Evolutionary conservation across 768 basidiomycete genomes (phyloP), one percentile per base, ranked within the genome.

Genomic region (Suillus subluteus): DNA sequence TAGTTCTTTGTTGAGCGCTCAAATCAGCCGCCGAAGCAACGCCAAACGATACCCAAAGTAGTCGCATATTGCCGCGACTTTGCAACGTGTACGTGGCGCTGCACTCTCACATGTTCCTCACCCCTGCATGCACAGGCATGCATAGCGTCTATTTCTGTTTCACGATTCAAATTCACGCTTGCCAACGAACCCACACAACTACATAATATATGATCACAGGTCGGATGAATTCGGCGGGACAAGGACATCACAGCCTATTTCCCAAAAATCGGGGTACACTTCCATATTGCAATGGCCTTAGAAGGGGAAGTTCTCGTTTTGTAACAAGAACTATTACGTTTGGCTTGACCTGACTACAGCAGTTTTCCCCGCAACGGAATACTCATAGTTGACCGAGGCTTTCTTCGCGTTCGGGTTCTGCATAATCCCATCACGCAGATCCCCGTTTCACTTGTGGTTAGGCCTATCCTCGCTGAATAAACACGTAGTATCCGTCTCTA

Each of bases 391-490:
- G 23, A 40, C 58, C 58, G 58, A 16, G 15, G n/a, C 16, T 18
- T 59, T 40, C 38, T 15, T 58, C 37, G 3, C 3, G 23, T 23
- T 35, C 21, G 21, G 37, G 6, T 12, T 35, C 40, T 23, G 15
- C n/a, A 21, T 18, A 30, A 59, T 59, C 16, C 35, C 58, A 26
- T 59, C 15, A 59, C 40, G 58, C 58, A 59, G 38, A 59, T 59
- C 40, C 16, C 58, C 58, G 40, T 59, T 30, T 40, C 23, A 12
- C 4, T 37, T 23, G 23, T 15, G 1, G 30, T 55, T 32, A 32
- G 30, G 30, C 18, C 18, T 18, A 21, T 55, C 18, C 6, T 56
- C 21, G 11, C 12, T 55, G 32, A 55, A 35, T 9, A 3, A 40
- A 41, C 38, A 59, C 58, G 6, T 56, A 35, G 8, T 23, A 40